Evolutionary conservation across 139 green algal genomes (phyloP).

Genomic region (Chlorella ohadii): DNA sequence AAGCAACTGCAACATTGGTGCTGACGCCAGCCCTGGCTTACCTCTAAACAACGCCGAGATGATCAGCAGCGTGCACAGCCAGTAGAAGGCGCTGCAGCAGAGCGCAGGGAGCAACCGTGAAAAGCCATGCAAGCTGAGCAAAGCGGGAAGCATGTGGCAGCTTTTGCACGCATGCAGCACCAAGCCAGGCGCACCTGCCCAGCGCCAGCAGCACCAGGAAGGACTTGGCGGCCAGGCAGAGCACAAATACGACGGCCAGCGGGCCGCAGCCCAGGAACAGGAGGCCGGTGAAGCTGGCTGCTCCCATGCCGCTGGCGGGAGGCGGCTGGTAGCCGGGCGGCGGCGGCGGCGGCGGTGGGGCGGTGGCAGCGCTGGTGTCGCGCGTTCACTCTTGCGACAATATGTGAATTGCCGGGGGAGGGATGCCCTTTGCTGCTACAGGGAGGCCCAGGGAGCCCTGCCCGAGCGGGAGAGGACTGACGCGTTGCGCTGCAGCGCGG

Average conservation of each 20-base stretch:
- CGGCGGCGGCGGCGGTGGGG: not conserved
- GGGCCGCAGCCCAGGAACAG: slow-evolving; percentile 45
- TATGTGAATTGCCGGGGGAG: too few species aligned
- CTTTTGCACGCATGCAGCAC: not conserved
- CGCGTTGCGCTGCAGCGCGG: too few species aligned
- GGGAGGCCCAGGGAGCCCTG: too few species aligned
- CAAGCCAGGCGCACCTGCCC: slow-evolving; percentile 16
- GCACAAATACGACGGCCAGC: slow-evolving; percentile 32
- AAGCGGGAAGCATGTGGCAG: too few species aligned
- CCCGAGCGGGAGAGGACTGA: too few species aligned
- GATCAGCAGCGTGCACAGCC: slow-evolving; percentile 52
- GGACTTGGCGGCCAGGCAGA: slow-evolving; percentile 37
- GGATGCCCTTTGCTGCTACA: too few species aligned
- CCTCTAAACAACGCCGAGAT: slow-evolving; percentile 52
- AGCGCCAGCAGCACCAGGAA: slow-evolving; percentile 48
- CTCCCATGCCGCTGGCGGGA: slow-evolving; percentile 24
- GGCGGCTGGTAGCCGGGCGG: not conserved
- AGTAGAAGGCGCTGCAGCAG: slow-evolving; percentile 51
- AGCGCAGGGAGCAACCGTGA: too few species aligned
- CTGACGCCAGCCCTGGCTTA: not conserved
- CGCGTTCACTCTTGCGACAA: too few species aligned
- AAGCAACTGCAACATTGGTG: not conserved
- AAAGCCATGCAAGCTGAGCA: too few species aligned
- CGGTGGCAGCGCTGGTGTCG: too few species aligned
- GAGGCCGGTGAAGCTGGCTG: slow-evolving; percentile 35